Evolutionary conservation across 139 green algal genomes (phyloP).

Genomic region (Chloropicon primus): DNA sequence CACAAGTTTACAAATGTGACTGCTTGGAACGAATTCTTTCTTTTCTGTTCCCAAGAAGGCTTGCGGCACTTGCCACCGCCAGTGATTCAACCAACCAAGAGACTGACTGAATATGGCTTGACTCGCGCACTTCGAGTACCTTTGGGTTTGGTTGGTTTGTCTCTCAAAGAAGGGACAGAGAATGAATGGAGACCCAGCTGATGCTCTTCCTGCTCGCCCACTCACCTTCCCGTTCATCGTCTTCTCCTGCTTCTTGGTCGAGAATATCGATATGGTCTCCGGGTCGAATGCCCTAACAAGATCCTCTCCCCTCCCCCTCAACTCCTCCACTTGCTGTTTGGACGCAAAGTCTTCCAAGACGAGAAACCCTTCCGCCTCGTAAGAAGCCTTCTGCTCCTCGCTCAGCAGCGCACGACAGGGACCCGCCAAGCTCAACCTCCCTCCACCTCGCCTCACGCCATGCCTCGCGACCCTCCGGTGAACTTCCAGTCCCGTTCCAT

Average conservation of each 20-base stretch:
- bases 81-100: constrained; percentile 4
- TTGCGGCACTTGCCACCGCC: neutral
- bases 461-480: neutral
- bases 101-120: constrained; percentile 11
- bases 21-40: neutral
- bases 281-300: constrained; percentile 9
- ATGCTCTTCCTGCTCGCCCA: too few species aligned
- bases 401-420: neutral
- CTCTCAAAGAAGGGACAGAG: neutral
- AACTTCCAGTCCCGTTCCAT: too few species aligned
- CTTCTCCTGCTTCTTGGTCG: constrained; percentile 22
- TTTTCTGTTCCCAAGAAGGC: neutral
- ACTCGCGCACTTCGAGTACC: neutral
- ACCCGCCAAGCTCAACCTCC: neutral
- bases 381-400: neutral
- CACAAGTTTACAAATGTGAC: neutral
- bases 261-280: constrained; percentile 17
- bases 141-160: constrained; percentile 5
- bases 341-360: constrained; percentile 28
- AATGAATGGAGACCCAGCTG: neutral
- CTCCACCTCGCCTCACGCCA: neutral
- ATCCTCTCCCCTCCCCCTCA: neutral
- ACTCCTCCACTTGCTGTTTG: constrained; percentile 18
- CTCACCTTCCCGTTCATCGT: neutral
- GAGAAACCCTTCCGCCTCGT: constrained; percentile 20